These are phyloP conservation scores for Phytophthora foliorum DNA, from an alignment of 352 stramenopile genomes.

Conservation along the genomic window DNA sequence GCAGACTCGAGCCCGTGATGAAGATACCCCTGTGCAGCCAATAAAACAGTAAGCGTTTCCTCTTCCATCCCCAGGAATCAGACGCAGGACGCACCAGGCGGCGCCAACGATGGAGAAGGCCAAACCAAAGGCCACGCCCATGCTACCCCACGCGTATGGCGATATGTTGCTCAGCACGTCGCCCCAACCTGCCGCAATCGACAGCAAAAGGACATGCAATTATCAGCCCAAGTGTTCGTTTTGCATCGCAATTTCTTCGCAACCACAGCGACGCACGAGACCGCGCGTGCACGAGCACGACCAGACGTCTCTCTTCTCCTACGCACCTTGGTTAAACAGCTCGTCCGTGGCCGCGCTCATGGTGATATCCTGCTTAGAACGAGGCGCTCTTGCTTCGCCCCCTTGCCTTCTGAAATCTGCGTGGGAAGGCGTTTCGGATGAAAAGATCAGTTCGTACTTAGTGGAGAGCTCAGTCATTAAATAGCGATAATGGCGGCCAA, in stretches of 20 bases:
- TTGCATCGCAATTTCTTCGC: slow-evolving; percentile 14
- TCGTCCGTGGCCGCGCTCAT: slow-evolving; percentile 88
- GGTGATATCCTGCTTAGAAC: slow-evolving; percentile 29
- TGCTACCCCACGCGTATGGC: slow-evolving; percentile 98
- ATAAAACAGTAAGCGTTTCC: not conserved
- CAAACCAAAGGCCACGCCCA: slow-evolving; percentile 98
- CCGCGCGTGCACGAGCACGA: not conserved
- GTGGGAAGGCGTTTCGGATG: slow-evolving; percentile 28
- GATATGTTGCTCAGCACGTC: slow-evolving; percentile 99
- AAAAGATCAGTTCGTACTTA: slow-evolving; percentile 45
- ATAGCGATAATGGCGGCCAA: slow-evolving; percentile 38
- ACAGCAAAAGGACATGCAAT: not conserved
- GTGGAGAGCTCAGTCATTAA: not conserved
- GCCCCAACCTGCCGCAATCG: slow-evolving; percentile 83
- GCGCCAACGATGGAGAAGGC: slow-evolving; percentile 98
- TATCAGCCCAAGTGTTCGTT: slow-evolving; percentile 3
- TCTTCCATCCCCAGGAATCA: not conserved
- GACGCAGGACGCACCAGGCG: slow-evolving; percentile 79
- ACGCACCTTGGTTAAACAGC: slow-evolving; percentile 87
- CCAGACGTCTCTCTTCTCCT: not conserved
- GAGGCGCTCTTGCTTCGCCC: slow-evolving; percentile 19
- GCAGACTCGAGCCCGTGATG: slow-evolving; percentile 95
- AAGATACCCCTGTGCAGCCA: slow-evolving; percentile 86
- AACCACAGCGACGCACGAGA: slow-evolving; percentile 1
- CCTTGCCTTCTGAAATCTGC: slow-evolving; percentile 22